phyloP scores from a whole-genome alignment of 1,139 yeast species.

The Nakaseomyces kungkrabaensis region DNA sequence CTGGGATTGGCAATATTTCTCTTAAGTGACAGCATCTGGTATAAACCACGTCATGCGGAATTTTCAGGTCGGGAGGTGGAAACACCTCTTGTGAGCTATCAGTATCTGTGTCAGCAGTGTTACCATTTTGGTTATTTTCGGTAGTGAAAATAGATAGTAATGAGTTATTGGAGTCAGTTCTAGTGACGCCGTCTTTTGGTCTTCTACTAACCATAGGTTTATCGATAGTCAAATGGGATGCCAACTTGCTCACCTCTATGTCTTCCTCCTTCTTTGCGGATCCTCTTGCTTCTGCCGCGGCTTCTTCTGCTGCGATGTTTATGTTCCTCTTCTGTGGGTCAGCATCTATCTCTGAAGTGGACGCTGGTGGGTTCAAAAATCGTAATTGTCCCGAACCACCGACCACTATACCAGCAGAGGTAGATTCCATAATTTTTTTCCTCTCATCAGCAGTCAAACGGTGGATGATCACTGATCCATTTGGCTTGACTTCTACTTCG shows the following conservation, averaged over 20 bases:
- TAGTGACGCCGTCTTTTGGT: conserved; percentile 10
- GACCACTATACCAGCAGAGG: conserved; percentile 67
- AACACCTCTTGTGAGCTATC: conserved; percentile 14
- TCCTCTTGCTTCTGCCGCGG: conserved; percentile 32
- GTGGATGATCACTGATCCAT: conserved; percentile 52
- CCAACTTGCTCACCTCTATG: conserved; percentile 36
- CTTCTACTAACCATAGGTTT: conserved; percentile 41
- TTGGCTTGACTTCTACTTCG: conserved; percentile 54
- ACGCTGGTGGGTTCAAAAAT: conserved; percentile 21
- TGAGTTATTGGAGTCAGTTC: conserved; percentile 18
- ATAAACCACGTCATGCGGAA: conserved; percentile 60
- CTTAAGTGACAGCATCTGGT: conserved; percentile 89
- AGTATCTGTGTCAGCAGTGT: background rate
- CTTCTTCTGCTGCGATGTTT: conserved; percentile 29
- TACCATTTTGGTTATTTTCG: conserved; percentile 15
- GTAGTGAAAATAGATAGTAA: conserved; percentile 14
- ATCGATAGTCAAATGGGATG: conserved; percentile 37
- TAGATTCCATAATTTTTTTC: conserved; percentile 40
- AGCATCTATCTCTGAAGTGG: conserved; percentile 8
- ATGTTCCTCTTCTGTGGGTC: conserved; percentile 21
- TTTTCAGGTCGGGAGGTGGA: conserved; percentile 24
- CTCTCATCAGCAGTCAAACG: conserved; percentile 56
- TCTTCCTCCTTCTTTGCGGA: conserved; percentile 34
- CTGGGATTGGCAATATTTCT: conserved; percentile 88
- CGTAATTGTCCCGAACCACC: conserved; percentile 68